Evolutionary conservation across 441 rosid genomes (phyloP), one percentile per base, ranked within the genome.

Genomic region (Gossypium schwendimanii): DNA sequence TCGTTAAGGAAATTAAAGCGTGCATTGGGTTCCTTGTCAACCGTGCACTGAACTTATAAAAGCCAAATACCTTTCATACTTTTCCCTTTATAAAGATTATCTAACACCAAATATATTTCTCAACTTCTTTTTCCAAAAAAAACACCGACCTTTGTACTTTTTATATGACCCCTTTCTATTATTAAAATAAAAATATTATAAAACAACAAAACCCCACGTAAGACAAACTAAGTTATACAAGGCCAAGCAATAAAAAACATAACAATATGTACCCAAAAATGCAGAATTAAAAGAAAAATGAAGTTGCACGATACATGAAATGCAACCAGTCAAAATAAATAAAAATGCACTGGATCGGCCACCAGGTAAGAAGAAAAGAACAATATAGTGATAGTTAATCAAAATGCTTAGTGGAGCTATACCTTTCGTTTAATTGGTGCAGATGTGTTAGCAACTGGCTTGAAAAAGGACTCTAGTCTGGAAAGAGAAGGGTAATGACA

Each of bases 381-480:
- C 7, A 67, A 49, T 12, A 67, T 26, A 67, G 20, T 24, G 71
- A n/a, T 12, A 41, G 36, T 10, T 41, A 21, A 24, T 26, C 47
- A 39, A 75, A 63, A 75, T 61, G 62, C 60, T 14, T 68, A 62
- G 70, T 41, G 63, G 71, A 74, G 79, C 68, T 79, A 53, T 83
- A 95, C 98, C 98, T 92, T 95, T 76, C 98, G 84, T 81, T 92
- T 95, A 67, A 84, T 73, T 26, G 93, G 91, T 8, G 54, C 73
- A 20, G 96, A 83, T 53, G 91, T 45, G 80, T 73, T 91, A 39
- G 85, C 76, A 75, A 81, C 89, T 49, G 97, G 98, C 83, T 87
- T 92, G 72, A 95, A 95, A 82, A 92, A 95, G 28, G 97, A 91
- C 77, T 95, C 98, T 79, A 92, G 64, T 70, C 98, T 95, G 87